These are phyloP conservation scores for Geranium brycei DNA, from an alignment of 345 rosid genomes.

Conservation along the genomic window DNA sequence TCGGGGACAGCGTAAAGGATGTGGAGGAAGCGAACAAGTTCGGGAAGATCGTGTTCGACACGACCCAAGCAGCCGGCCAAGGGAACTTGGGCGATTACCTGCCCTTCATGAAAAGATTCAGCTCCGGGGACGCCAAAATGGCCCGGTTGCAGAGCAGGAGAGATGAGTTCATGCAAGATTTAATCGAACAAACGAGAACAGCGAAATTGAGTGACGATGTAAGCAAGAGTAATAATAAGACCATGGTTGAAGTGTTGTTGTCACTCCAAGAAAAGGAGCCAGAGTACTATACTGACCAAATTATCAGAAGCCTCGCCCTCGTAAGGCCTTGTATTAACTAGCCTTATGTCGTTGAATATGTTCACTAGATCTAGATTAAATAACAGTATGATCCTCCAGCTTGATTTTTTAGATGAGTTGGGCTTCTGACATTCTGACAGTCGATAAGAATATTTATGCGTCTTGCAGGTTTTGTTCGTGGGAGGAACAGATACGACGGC, in stretches of 20 bases:
- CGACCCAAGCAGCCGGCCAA: constrained; percentile 15
- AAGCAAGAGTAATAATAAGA: constrained; percentile 7
- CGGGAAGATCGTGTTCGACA: constrained; percentile 23
- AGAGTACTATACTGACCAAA: constrained; percentile 31
- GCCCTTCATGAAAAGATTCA: constrained; percentile 14
- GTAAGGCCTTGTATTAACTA: too few relatives aligned
- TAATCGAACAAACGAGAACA: constrained; percentile 36
- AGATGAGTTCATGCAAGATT: constrained; percentile 33
- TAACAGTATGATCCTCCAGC: not conserved
- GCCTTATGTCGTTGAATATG: too few relatives aligned
- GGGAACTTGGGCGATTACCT: constrained; percentile 34
- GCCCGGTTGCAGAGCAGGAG: constrained; percentile 14
- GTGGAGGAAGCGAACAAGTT: constrained; percentile 27
- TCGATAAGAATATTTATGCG: too few relatives aligned
- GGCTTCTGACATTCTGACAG: too few relatives aligned
- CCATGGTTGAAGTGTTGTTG: constrained; percentile 39
- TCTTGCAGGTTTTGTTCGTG: constrained; percentile 9
- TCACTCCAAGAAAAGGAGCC: constrained; percentile 38
- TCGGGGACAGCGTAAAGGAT: constrained; percentile 20
- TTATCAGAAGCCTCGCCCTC: constrained; percentile 25
- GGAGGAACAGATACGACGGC: constrained; percentile 22
- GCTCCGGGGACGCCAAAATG: constrained; percentile 20
- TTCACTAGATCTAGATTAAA: too few relatives aligned
- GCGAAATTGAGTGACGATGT: not conserved
- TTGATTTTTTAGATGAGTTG: not conserved